Conservation (phyloP, 2,329 filamentous ascomycete species). For the Colletotrichum lindemuthianum region DNA sequence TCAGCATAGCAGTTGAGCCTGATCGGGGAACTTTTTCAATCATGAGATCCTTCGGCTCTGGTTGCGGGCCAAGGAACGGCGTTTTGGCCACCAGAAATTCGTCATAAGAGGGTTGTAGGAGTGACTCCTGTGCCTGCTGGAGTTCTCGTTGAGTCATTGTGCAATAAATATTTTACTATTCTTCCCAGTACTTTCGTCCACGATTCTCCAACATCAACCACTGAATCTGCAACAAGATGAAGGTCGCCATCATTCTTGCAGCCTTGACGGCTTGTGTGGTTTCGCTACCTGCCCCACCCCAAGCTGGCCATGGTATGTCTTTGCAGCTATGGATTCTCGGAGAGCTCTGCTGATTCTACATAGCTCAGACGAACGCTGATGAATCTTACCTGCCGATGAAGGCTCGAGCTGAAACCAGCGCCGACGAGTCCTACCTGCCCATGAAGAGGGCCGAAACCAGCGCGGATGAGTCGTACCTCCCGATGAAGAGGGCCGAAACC, state of each 20-base stretch:
- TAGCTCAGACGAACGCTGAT: slow-evolving; percentile 19
- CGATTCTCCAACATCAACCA: not conserved
- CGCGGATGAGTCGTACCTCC: slow-evolving; percentile 27
- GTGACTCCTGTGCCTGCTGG: too few relatives aligned
- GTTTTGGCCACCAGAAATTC: too few relatives aligned
- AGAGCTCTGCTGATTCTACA: not conserved
- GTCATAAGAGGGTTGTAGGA: not conserved
- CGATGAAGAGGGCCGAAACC: slow-evolving; percentile 21
- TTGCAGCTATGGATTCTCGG: not conserved
- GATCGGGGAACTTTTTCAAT: not conserved
- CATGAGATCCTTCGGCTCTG: not conserved
- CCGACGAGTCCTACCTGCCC: slow-evolving; percentile 27
- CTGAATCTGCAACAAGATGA: slow-evolving; percentile 7
- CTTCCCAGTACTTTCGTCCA: not conserved
- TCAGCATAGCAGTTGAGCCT: slow-evolving; percentile 10
- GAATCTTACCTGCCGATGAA: slow-evolving; percentile 32
- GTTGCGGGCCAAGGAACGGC: too few relatives aligned
- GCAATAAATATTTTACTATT: too few relatives aligned
- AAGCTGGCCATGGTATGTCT: slow-evolving; percentile 12
- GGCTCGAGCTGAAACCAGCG: slow-evolving; percentile 17
- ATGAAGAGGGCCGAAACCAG: slow-evolving; percentile 26
- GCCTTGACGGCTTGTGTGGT: slow-evolving; percentile 15
- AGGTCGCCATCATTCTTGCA: slow-evolving; percentile 9
- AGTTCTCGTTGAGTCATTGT: too few relatives aligned
- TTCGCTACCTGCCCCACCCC: slow-evolving; percentile 14